These are phyloP conservation scores for Zasmidium citrigriseum DNA, from an alignment of 2,329 filamentous ascomycete species.

Conservation along the genomic window DNA sequence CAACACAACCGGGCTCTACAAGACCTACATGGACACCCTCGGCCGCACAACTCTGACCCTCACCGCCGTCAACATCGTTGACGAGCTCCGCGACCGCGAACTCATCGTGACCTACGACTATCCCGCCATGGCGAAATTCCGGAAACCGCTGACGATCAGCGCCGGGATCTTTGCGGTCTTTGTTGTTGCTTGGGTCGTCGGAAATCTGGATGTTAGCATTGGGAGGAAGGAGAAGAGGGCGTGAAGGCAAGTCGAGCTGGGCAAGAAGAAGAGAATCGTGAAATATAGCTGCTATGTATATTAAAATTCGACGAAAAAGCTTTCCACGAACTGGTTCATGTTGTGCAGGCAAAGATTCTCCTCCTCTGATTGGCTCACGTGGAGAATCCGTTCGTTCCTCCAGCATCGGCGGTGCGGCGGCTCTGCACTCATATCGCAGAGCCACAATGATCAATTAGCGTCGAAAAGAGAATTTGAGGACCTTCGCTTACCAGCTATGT, in stretches of 20 bases:
- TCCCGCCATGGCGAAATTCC: conserved; percentile 69
- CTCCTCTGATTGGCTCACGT: no score
- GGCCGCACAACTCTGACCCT: conserved; percentile 82
- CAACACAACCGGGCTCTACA: conserved; percentile 65
- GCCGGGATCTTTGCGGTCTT: conserved; percentile 73
- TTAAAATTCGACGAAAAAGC: no score
- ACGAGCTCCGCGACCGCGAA: conserved; percentile 83
- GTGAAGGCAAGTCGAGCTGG: neutral
- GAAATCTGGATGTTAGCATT: conserved; percentile 81
- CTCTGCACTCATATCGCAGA: no score
- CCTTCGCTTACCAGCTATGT: no score
- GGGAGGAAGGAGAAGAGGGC: conserved; percentile 39
- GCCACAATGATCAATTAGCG: no score
- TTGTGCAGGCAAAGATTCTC: no score
- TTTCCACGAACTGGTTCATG: no score
- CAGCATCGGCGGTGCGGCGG: no score
- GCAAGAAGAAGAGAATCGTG: neutral
- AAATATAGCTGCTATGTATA: neutral
- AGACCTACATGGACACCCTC: conserved; percentile 90
- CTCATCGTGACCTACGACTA: conserved; percentile 88
- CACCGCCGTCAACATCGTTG: conserved; percentile 81
- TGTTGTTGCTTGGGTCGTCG: conserved; percentile 70
- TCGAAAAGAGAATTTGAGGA: no score
- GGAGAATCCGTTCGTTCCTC: no score
- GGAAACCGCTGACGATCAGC: conserved; percentile 85